A percentile compares a stretch with the other conserved stretches of the same genome.
Evolutionary conservation across 805 yeast species (phyloP).

Genomic region (Teunomyces gatunensis): DNA sequence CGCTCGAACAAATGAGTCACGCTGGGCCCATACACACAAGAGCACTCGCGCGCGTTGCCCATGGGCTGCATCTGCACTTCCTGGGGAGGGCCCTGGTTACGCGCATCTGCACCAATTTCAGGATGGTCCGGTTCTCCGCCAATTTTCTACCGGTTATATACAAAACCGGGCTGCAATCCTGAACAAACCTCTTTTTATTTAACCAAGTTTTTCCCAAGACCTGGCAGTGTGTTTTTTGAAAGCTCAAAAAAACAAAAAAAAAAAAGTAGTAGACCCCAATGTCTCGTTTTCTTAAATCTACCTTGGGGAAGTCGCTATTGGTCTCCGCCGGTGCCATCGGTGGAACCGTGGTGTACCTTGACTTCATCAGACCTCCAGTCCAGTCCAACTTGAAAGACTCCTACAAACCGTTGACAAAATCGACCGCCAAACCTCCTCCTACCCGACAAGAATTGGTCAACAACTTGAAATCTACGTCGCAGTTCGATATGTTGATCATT

Average conservation of each 20-base stretch:
- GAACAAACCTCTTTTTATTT: not conserved
- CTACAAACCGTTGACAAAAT: conserved; percentile 45
- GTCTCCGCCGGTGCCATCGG: conserved; percentile 35
- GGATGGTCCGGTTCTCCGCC: conserved; percentile 1
- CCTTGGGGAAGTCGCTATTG: conserved; percentile 25
- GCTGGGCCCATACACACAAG: too few relatives aligned
- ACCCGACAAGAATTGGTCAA: conserved; percentile 51
- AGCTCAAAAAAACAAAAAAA: not conserved
- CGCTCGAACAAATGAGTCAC: too few relatives aligned
- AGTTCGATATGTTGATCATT: conserved; percentile 78
- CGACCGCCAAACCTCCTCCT: conserved; percentile 56
- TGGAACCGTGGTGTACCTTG: conserved; percentile 38
- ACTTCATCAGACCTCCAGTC: conserved; percentile 36
- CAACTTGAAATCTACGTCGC: conserved; percentile 40
- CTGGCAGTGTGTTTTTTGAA: not conserved
- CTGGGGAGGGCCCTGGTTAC: not conserved
- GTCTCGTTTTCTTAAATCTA: conserved; percentile 8
- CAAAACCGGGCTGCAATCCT: not conserved
- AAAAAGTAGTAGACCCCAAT: not conserved
- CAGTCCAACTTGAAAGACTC: conserved; percentile 23
- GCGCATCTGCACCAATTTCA: not conserved
- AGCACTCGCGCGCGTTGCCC: too few relatives aligned
- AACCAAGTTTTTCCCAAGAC: not conserved
- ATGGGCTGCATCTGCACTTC: not conserved
- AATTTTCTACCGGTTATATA: not conserved